These are phyloP conservation scores for Tympanopsis confertula DNA, from an alignment of 2,329 filamentous ascomycete genomes.

Conservation along the genomic window DNA sequence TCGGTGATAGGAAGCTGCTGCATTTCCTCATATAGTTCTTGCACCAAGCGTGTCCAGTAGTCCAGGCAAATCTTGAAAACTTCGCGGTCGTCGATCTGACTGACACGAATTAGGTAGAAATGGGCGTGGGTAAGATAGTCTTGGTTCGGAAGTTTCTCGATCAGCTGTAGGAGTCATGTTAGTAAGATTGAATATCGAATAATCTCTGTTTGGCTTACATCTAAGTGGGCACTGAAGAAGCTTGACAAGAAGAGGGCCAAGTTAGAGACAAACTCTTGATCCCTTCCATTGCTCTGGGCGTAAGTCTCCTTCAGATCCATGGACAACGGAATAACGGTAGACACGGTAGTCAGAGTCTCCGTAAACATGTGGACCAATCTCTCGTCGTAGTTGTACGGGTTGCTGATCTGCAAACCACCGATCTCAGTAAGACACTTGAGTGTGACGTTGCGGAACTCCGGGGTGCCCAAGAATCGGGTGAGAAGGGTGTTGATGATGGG, in stretches of 20 bases:
- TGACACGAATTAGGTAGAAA: constrained; percentile 96
- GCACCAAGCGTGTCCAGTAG: constrained; percentile 97
- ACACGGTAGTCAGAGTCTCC: constrained; percentile 83
- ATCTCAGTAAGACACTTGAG: constrained; percentile 96
- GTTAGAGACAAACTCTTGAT: constrained; percentile 97
- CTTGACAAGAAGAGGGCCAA: constrained; percentile 91
- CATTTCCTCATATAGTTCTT: constrained; percentile 98
- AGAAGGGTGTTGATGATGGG: constrained; percentile 88
- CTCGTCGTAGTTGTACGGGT: constrained; percentile 73
- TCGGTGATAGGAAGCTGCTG: constrained; percentile 89
- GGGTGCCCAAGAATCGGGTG: constrained; percentile 81
- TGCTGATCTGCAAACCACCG: constrained; percentile 78
- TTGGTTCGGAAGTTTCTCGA: constrained; percentile 88
- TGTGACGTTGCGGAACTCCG: constrained; percentile 93
- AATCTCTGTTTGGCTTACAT: constrained; percentile 15
- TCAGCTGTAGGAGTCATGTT: constrained; percentile 44
- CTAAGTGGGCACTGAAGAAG: constrained; percentile 88
- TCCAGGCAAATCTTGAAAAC: constrained; percentile 99
- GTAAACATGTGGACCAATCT: constrained; percentile 98
- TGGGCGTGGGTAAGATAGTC: constrained; percentile 93
- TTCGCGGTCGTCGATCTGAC: constrained; percentile 94
- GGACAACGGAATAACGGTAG: constrained; percentile 81
- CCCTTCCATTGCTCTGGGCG: constrained; percentile 76
- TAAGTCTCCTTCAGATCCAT: constrained; percentile 89
- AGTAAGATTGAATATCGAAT: not conserved